phyloP scores from a whole-genome alignment of 164 flowering plant species.

The Aristolochia contorta region DNA sequence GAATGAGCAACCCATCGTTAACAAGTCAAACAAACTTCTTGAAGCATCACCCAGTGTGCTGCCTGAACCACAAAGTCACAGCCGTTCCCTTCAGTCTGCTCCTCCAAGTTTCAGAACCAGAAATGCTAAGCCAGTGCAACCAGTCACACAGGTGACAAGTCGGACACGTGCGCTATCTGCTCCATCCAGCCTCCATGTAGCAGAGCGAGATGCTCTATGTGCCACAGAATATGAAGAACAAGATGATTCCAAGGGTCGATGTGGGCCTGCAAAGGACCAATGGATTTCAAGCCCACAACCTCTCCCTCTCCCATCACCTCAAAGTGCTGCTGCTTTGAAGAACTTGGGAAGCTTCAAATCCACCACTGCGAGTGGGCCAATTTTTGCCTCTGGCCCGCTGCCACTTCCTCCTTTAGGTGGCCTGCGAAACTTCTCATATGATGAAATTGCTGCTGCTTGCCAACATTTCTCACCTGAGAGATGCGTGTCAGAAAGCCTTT shows the following conservation, averaged over 20 bases:
- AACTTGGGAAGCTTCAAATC: constrained; percentile 60
- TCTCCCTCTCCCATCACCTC: constrained; percentile 90
- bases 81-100: constrained; percentile 80
- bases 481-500: constrained; percentile 75
- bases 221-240: constrained; percentile 49
- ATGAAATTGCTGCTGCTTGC: constrained; percentile 78
- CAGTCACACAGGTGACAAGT: constrained; percentile 20
- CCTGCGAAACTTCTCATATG: constrained; percentile 53
- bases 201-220: constrained; percentile 51
- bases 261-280: constrained; percentile 37
- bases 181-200: constrained; percentile 62
- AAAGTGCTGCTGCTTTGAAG: constrained; percentile 32
- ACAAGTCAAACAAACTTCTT: constrained; percentile 32
- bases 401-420: constrained; percentile 72
- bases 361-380: constrained; percentile 43
- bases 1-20: constrained; percentile 23
- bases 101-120: constrained; percentile 84
- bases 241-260: constrained; percentile 42
- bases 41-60: constrained; percentile 49
- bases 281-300: constrained; percentile 60
- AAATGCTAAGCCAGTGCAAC: constrained; percentile 44
- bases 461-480: constrained; percentile 67
- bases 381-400: constrained; percentile 65
- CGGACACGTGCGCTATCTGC: constrained; percentile 78
- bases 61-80: constrained; percentile 66